Conservation (phyloP, 2,329 filamentous ascomycete species). For the Ustulina deusta region DNA sequence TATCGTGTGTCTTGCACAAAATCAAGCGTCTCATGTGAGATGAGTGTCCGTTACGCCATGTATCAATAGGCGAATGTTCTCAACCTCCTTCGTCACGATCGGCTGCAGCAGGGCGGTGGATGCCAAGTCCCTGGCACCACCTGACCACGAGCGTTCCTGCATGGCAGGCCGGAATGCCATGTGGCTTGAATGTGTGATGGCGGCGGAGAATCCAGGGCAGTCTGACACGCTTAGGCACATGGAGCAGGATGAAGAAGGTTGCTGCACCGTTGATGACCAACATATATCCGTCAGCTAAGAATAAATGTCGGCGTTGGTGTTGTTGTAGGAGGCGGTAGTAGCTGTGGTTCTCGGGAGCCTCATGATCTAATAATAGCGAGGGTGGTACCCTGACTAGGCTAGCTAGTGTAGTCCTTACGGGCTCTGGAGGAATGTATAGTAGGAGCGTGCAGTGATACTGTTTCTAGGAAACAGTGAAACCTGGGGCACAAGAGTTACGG, state of each 20-base stretch:
- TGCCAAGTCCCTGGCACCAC: slow-evolving; percentile 29
- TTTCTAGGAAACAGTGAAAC: slow-evolving; percentile 18
- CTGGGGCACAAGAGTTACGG: slow-evolving; percentile 5
- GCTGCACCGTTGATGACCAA: slow-evolving; percentile 12
- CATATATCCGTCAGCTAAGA: slow-evolving; percentile 20
- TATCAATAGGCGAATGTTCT: slow-evolving; percentile 6
- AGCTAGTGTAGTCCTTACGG: slow-evolving; percentile 11
- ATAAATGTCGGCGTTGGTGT: slow-evolving; percentile 19
- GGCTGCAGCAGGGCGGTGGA: slow-evolving; percentile 19
- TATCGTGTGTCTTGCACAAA: neutral
- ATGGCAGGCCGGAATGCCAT: slow-evolving; percentile 37
- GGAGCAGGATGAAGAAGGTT: slow-evolving; percentile 4
- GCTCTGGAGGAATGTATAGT: slow-evolving; percentile 18
- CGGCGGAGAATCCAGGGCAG: slow-evolving; percentile 28
- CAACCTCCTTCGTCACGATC: neutral
- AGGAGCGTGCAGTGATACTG: slow-evolving; percentile 19
- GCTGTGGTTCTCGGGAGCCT: slow-evolving; percentile 25
- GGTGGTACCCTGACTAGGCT: slow-evolving; percentile 23
- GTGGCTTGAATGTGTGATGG: slow-evolving; percentile 35
- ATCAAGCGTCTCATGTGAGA: neutral
- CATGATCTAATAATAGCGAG: slow-evolving; percentile 37
- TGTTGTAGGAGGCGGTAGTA: neutral
- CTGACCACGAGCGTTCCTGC: slow-evolving; percentile 36
- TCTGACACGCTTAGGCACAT: slow-evolving; percentile 13
- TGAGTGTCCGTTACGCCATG: slow-evolving; percentile 3